Evolutionary conservation across 2,329 filamentous ascomycete genomes (phyloP).

Genomic region (Calonectria henricotiae): DNA sequence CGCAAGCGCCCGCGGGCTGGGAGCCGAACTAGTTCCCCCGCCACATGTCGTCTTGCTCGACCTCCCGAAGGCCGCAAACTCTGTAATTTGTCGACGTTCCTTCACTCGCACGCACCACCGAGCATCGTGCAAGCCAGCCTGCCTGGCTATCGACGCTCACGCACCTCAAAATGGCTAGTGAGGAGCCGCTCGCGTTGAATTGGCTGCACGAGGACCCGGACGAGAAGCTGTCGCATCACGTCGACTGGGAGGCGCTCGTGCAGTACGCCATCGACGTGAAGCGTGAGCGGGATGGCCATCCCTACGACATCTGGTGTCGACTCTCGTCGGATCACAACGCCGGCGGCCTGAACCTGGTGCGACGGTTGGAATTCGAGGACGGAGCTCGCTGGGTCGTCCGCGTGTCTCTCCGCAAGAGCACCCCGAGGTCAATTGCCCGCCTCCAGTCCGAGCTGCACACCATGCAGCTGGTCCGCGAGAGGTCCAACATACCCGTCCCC

Average conservation of each 20-base stretch:
- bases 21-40: constrained; percentile 10
- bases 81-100: constrained; percentile 12
- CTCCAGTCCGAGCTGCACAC: constrained; percentile 15
- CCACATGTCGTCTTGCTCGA: constrained; percentile 9
- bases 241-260: constrained; percentile 21
- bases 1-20: constrained; percentile 15
- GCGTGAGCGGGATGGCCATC: not conserved
- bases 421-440: constrained; percentile 6
- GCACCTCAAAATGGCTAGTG: constrained; percentile 22
- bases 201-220: constrained; percentile 19
- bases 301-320: not conserved
- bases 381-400: not conserved
- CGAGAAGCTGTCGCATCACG: constrained; percentile 16
- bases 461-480: constrained; percentile 19
- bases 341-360: constrained; percentile 9
- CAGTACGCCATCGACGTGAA: constrained; percentile 1
- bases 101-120: constrained; percentile 13
- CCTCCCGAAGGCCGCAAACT: not conserved
- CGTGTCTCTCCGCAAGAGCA: constrained; percentile 15
- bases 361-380: constrained; percentile 5
- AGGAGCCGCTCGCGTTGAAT: constrained; percentile 17
- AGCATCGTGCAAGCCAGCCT: not conserved
- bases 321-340: constrained; percentile 18
- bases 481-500: constrained; percentile 45
- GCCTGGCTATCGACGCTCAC: constrained; percentile 10